These are phyloP conservation scores for Globisporangium nagaii DNA, from an alignment of 352 stramenopile genomes.

Conservation along the genomic window DNA sequence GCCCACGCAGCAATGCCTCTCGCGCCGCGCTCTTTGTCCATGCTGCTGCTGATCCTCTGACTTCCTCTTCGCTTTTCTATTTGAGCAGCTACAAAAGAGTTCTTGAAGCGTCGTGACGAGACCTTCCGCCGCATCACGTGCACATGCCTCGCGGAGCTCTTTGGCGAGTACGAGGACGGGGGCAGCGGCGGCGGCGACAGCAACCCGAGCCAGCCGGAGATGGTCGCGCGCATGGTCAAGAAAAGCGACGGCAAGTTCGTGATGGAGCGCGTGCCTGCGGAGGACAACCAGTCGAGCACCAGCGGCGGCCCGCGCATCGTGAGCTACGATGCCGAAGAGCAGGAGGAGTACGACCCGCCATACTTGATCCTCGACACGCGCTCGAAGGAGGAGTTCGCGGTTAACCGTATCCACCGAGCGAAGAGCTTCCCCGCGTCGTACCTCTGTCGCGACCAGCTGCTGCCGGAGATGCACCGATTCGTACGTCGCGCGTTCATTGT, in stretches of 20 bases:
- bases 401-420: constrained; percentile 63
- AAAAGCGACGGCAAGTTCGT: constrained; percentile 52
- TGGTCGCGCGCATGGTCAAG: constrained; percentile 75
- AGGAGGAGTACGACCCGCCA: constrained; percentile 68
- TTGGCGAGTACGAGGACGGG: constrained; percentile 66
- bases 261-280: constrained; percentile 58
- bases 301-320: constrained; percentile 52
- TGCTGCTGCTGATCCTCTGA: background rate
- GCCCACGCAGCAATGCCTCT: background rate
- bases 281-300: constrained; percentile 30
- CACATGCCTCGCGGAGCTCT: constrained; percentile 66
- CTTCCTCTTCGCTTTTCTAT: background rate
- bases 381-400: constrained; percentile 58
- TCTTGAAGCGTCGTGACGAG: constrained; percentile 76
- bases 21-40: background rate
- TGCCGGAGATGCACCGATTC: constrained; percentile 75
- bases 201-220: constrained; percentile 37
- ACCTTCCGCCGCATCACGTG: constrained; percentile 69
- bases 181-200: constrained; percentile 20
- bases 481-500: constrained; percentile 15
- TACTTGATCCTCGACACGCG: constrained; percentile 74
- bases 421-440: constrained; percentile 58
- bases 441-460: constrained; percentile 53
- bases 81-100: constrained; percentile 73
- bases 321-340: constrained; percentile 72